Conservation (phyloP, 805 yeast species). For the Sugiyamaella floridensis region DNA sequence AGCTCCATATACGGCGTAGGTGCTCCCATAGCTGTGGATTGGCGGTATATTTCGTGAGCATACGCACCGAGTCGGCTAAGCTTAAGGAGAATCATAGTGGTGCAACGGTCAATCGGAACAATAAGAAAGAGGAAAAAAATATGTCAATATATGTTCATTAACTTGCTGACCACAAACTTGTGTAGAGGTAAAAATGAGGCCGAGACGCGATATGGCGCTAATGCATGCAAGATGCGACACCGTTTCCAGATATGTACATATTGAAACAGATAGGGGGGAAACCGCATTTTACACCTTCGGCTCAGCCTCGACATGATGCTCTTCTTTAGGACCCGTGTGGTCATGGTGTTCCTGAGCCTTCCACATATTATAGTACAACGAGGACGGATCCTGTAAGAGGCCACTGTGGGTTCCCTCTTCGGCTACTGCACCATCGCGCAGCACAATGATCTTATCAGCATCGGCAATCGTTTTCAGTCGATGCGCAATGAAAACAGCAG, state of each 20-base stretch:
- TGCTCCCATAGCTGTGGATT: not conserved
- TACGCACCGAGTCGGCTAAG: not conserved
- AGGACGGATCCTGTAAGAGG: slow-evolving; percentile 45
- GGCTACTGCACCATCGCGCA: slow-evolving; percentile 66
- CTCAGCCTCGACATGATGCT: not conserved
- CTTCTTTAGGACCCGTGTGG: slow-evolving; percentile 4
- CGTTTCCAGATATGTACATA: not conserved
- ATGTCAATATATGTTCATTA: too few relatives aligned
- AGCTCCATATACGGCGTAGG: slow-evolving; percentile 15
- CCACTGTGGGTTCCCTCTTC: slow-evolving; percentile 83
- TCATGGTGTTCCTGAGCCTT: slow-evolving; percentile 79
- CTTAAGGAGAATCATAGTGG: not conserved
- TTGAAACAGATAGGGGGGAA: not conserved
- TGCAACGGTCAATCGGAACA: not conserved
- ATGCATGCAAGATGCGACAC: too few relatives aligned
- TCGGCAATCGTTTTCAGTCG: slow-evolving; percentile 90
- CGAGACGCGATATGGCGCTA: too few relatives aligned
- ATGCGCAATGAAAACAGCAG: slow-evolving; percentile 91
- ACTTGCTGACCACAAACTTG: too few relatives aligned
- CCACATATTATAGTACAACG: slow-evolving; percentile 82
- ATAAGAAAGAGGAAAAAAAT: too few relatives aligned
- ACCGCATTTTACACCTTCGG: not conserved
- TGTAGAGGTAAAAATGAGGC: too few relatives aligned
- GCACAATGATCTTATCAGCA: slow-evolving; percentile 83
- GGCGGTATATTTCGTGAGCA: not conserved